These are phyloP conservation scores for Dactylorhiza incarnata DNA, from an alignment of 106 monocot genomes.

Conservation along the genomic window DNA sequence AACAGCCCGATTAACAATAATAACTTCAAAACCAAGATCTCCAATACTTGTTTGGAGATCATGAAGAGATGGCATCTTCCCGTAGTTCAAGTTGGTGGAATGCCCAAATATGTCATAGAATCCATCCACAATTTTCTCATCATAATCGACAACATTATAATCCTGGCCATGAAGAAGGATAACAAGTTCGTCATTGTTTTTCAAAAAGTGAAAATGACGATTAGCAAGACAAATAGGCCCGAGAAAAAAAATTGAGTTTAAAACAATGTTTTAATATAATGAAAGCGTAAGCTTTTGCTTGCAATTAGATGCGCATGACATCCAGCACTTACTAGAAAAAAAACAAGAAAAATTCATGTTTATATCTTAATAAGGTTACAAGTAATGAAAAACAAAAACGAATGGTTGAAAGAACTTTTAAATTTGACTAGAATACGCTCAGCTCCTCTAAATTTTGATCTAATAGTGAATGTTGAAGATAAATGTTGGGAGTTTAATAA, in stretches of 20 bases:
- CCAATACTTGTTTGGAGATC: constrained; percentile 85
- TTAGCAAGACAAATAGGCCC: background rate
- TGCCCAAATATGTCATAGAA: constrained; percentile 84
- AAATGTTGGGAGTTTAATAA: too few relatives aligned
- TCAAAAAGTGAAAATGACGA: background rate
- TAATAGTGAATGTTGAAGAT: background rate
- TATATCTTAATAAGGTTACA: background rate
- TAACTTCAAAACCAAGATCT: constrained; percentile 95
- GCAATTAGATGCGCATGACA: background rate
- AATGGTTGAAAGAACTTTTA: background rate
- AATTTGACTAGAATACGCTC: background rate
- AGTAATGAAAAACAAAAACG: background rate
- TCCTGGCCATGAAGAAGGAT: constrained; percentile 35
- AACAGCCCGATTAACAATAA: constrained; percentile 69
- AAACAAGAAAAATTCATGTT: background rate
- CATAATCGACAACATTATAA: constrained; percentile 88
- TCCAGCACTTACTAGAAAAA: background rate
- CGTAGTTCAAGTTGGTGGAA: constrained; percentile 32
- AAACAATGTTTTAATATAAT: background rate
- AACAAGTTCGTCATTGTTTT: background rate
- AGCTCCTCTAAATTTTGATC: background rate
- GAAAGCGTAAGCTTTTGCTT: background rate
- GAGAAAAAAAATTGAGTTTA: background rate
- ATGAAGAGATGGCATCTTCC: constrained; percentile 67
- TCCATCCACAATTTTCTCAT: constrained; percentile 84